Conservation (phyloP, 1,284 basidiomycete genomes). For the Mycosarcoma mackinlayi region DNA sequence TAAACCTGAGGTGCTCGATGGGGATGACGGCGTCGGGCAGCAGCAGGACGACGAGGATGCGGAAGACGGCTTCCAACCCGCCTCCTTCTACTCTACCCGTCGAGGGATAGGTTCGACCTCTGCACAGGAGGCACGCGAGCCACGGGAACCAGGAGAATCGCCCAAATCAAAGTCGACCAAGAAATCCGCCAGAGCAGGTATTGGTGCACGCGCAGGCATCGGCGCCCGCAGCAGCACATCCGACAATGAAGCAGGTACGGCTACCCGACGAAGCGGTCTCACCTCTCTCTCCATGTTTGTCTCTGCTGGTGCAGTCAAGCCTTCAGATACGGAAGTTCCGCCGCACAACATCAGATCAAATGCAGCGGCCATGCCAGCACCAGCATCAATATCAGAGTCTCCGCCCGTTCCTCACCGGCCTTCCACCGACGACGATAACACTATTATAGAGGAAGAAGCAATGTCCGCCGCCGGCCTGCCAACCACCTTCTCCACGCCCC, state of each 20-base stretch:
- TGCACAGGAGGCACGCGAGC: conserved; percentile 3
- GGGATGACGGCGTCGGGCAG: neutral
- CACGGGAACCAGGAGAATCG: conserved; percentile 9
- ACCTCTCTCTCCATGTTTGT: conserved; percentile 54
- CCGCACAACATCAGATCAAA: conserved; percentile 1
- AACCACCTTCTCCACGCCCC: conserved; percentile 18
- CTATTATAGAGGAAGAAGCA: neutral
- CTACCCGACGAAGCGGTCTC: conserved; percentile 28
- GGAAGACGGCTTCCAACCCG: conserved; percentile 32
- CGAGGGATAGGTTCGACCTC: conserved; percentile 10
- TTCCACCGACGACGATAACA: neutral
- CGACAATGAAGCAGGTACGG: conserved; percentile 14
- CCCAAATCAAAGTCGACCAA: neutral
- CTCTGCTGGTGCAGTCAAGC: conserved; percentile 22
- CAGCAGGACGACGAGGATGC: neutral
- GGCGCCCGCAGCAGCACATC: conserved; percentile 16
- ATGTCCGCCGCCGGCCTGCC: conserved; percentile 32
- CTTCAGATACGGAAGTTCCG: conserved; percentile 15
- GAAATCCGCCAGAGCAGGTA: conserved; percentile 16
- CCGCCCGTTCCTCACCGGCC: neutral
- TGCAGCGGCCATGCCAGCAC: neutral
- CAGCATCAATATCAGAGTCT: neutral
- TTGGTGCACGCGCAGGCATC: conserved; percentile 35
- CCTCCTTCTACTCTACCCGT: conserved; percentile 28
- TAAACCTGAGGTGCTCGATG: too few relatives aligned